These are phyloP conservation scores for Flaveria trinervia DNA, from an alignment of 129 eudicot genomes.

Conservation along the genomic window DNA sequence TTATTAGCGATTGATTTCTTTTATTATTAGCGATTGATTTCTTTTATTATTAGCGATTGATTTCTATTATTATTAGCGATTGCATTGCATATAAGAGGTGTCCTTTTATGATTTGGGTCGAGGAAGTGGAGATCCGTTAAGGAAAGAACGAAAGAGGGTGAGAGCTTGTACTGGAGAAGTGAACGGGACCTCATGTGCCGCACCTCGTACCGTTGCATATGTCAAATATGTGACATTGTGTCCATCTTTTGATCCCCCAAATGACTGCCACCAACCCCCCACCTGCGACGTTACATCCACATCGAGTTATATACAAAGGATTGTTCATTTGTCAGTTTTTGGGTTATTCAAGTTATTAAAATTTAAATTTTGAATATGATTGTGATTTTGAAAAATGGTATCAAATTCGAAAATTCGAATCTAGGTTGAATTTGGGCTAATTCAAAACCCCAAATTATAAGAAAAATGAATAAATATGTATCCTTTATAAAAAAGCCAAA, in stretches of 20 bases:
- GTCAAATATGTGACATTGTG: conserved; percentile 33
- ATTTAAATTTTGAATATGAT: too few species aligned
- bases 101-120: conserved; percentile 28
- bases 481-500: too few species aligned
- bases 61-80: background rate
- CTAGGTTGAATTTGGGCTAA: too few species aligned
- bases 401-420: too few species aligned
- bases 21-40: conserved; percentile 8
- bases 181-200: conserved; percentile 40
- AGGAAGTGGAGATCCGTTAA: conserved; percentile 33
- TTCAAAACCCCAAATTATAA: too few species aligned
- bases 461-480: too few species aligned
- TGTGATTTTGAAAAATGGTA: too few species aligned
- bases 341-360: too few species aligned
- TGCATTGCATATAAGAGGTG: background rate
- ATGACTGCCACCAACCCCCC: conserved; percentile 40
- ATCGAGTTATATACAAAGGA: too few species aligned
- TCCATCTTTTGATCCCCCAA: conserved; percentile 37
- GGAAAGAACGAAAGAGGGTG: conserved; percentile 34
- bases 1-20: background rate
- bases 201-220: conserved; percentile 36
- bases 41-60: conserved; percentile 2
- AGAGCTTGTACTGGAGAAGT: conserved; percentile 38
- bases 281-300: conserved; percentile 17
- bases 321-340: background rate